Evolutionary conservation across 345 rosid genomes (phyloP), one percentile per base, ranked within the genome.

Genomic region (Acer yangbiense): DNA sequence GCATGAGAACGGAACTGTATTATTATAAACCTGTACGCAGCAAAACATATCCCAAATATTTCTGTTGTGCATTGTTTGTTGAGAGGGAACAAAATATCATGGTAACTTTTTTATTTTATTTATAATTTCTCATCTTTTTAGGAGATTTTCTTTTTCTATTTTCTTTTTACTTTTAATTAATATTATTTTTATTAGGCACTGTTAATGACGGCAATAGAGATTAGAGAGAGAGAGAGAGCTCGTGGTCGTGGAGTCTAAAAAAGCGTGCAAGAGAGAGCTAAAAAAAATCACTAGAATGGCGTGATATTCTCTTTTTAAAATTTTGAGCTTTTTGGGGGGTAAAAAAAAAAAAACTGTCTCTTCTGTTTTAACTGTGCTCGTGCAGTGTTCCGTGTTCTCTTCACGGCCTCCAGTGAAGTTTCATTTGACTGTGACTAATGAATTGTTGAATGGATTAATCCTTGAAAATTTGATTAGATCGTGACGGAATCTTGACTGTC

Each of bases 221-320:
- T 25, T 25, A 32, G 35, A 32, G 35, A 32, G 35, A 32, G 35
- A 29, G 35, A 32, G 39, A 4, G 6, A 35, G 6, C 27, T 1
- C 27, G 97, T 91, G 97, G 87, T 78, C 94, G 97, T 91, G 97
- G 87, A 77, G 80, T 89, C 89, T 93, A 86, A 93, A 80, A 74
- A 27, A 77, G 79, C 76, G 91, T 82, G 90, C 62, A 48, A 60
- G 1, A 12, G 39, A 44, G 48, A 43, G 73, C 74, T 23, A 9
- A 66, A 13, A n/a, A 39, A 77, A 78, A 63, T 86, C 85, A 81
- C 73, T 84, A 16, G 85, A 71, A 77, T 65, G 58, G 90, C 89
- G 88, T 89, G 87, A 76, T 83, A 84, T 84, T 85, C 88, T 75
- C 82, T 75, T 72, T 72, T 54, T 7, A 7, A n/a, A 41, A 9